These are phyloP conservation scores for Phialophora macrospora DNA, from an alignment of 2,329 filamentous ascomycete genomes.

Conservation along the genomic window DNA sequence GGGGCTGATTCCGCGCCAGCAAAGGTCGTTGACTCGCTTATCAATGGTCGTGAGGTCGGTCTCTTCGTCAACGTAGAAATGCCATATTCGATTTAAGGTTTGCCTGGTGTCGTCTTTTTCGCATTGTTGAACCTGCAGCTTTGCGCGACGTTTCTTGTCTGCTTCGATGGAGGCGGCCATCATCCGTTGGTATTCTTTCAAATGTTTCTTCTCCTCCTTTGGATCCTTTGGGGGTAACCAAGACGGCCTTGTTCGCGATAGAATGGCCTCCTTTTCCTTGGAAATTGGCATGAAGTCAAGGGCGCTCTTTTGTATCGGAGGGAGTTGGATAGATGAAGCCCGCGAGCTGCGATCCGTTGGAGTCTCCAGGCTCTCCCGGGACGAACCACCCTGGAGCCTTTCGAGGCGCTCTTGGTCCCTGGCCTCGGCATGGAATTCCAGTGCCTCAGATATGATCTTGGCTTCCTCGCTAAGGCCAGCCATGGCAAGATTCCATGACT, in stretches of 20 bases:
- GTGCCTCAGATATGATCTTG: slow-evolving; percentile 62
- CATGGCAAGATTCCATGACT: slow-evolving; percentile 64
- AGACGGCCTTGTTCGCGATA: slow-evolving; percentile 69
- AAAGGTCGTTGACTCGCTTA: slow-evolving; percentile 63
- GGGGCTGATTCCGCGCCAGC: slow-evolving; percentile 67
- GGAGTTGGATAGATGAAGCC: slow-evolving; percentile 57
- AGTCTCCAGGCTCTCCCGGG: slow-evolving; percentile 21
- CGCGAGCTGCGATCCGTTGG: slow-evolving; percentile 53
- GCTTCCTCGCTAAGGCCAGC: slow-evolving; percentile 65
- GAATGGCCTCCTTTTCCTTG: slow-evolving; percentile 68
- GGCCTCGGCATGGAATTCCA: slow-evolving; percentile 63
- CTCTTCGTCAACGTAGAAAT: slow-evolving; percentile 64
- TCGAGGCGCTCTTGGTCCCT: slow-evolving; percentile 35
- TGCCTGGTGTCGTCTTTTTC: slow-evolving; percentile 59
- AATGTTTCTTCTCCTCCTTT: slow-evolving; percentile 84
- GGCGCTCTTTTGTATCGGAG: slow-evolving; percentile 65
- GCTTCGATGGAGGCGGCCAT: slow-evolving; percentile 66
- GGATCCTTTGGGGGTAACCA: slow-evolving; percentile 75
- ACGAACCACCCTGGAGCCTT: slow-evolving; percentile 22
- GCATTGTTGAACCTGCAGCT: slow-evolving; percentile 54
- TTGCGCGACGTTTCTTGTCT: slow-evolving; percentile 59
- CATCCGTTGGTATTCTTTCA: slow-evolving; percentile 73
- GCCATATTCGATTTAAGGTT: slow-evolving; percentile 64
- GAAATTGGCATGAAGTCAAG: slow-evolving; percentile 69
- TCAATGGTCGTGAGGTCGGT: slow-evolving; percentile 62